Evolutionary conservation across 1,139 yeast species (phyloP).

Genomic region (Candida sp.): DNA sequence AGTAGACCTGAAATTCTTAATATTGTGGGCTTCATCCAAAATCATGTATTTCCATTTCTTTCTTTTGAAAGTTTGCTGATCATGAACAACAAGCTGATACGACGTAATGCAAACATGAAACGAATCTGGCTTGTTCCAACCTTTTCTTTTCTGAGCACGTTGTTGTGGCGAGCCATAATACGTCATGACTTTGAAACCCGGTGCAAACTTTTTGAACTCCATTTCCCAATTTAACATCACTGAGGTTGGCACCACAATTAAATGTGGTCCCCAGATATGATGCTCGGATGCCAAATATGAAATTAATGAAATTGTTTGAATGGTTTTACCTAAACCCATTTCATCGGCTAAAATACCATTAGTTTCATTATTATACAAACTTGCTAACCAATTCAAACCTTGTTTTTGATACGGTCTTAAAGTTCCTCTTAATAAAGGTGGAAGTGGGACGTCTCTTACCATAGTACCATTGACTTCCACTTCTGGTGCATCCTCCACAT

Average conservation of each 20-base stretch:
- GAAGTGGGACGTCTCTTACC: constrained; percentile 69
- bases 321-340: constrained; percentile 98
- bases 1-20: constrained; percentile 92
- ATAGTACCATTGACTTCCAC: constrained; percentile 37
- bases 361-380: constrained; percentile 86
- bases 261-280: constrained; percentile 97
- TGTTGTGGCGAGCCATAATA: constrained; percentile 99
- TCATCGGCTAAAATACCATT: constrained; percentile 98
- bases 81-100: constrained; percentile 94
- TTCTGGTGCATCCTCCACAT: constrained; percentile 18
- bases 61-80: constrained; percentile 89
- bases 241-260: constrained; percentile 95
- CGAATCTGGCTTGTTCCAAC: constrained; percentile 96
- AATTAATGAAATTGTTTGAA: constrained; percentile 87
- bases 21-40: constrained; percentile 97
- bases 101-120: constrained; percentile 98
- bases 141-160: constrained; percentile 91
- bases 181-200: constrained; percentile 93
- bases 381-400: constrained; percentile 97
- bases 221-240: constrained; percentile 99
- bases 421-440: constrained; percentile 72
- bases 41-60: constrained; percentile 97
- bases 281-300: constrained; percentile 92
- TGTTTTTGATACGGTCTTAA: constrained; percentile 92
- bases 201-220: constrained; percentile 98